Evolutionary conservation across 495 filamentous ascomycete species (phyloP).

Genomic region (Annulohypoxylon bovei): DNA sequence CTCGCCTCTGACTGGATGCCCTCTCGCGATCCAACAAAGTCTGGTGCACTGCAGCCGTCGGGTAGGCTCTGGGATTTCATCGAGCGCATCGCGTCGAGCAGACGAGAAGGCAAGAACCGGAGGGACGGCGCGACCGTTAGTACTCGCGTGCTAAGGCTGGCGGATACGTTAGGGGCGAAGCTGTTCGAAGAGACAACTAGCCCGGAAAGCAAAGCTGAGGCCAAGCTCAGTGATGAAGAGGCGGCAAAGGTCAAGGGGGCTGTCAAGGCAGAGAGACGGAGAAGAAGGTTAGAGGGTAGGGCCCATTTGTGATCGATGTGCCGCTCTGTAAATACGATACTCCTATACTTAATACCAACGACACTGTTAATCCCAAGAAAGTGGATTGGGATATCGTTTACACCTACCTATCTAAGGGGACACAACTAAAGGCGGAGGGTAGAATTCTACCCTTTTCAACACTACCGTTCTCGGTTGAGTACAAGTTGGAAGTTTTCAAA

Average conservation of each 20-base stretch:
- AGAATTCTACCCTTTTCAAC: background rate
- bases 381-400: background rate
- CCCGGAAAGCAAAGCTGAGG: conserved; percentile 45
- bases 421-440: background rate
- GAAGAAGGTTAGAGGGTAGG: conserved; percentile 54
- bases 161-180: conserved; percentile 65
- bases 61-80: conserved; percentile 90
- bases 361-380: background rate
- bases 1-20: conserved; percentile 85
- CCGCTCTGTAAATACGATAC: conserved; percentile 9
- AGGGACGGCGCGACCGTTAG: conserved; percentile 90
- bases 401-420: background rate
- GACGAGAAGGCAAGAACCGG: conserved; percentile 94
- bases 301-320: conserved; percentile 56
- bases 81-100: conserved; percentile 81
- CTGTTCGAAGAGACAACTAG: conserved; percentile 58
- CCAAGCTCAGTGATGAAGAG: conserved; percentile 55
- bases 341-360: conserved; percentile 1
- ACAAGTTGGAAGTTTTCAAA: background rate
- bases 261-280: conserved; percentile 53
- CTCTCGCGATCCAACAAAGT: conserved; percentile 63
- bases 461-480: background rate
- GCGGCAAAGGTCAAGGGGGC: conserved; percentile 47
- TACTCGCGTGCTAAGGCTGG: conserved; percentile 79
- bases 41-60: conserved; percentile 69